Conservation (phyloP, 2,329 filamentous ascomycete genomes). For the Hypoxylon sp. region DNA sequence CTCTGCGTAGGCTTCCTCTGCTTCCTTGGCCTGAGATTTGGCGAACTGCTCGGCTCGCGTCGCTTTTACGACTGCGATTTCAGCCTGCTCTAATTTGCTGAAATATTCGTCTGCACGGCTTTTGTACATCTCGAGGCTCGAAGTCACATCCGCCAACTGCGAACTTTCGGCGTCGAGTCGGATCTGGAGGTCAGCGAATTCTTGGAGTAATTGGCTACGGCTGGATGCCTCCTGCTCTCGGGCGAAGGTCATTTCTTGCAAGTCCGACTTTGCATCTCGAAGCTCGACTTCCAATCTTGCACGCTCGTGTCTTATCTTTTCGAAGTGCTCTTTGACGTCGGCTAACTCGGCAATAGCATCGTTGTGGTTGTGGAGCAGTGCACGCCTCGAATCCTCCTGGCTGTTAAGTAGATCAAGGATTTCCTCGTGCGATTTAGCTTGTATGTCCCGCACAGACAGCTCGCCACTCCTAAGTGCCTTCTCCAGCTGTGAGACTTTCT, state of each 20-base stretch:
- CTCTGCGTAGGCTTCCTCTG: constrained; percentile 89
- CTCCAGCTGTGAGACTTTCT: constrained; percentile 91
- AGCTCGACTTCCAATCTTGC: constrained; percentile 86
- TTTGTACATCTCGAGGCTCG: constrained; percentile 91
- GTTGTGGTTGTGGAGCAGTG: constrained; percentile 86
- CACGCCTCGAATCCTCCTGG: constrained; percentile 88
- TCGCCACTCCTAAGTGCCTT: constrained; percentile 88
- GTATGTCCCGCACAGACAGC: constrained; percentile 88
- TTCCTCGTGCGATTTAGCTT: constrained; percentile 94
- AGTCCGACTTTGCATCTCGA: constrained; percentile 83
- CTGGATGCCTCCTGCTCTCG: constrained; percentile 90
- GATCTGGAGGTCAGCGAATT: constrained; percentile 94
- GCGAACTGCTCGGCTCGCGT: constrained; percentile 93
- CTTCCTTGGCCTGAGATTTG: constrained; percentile 87
- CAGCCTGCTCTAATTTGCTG: constrained; percentile 94
- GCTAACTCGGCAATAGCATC: constrained; percentile 85
- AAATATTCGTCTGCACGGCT: constrained; percentile 95
- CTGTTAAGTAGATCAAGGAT: constrained; percentile 92
- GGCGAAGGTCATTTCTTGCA: constrained; percentile 81
- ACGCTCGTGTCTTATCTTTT: constrained; percentile 86
- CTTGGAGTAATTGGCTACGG: constrained; percentile 87
- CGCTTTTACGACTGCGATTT: constrained; percentile 94
- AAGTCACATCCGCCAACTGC: constrained; percentile 83
- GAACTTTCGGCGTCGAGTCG: constrained; percentile 90
- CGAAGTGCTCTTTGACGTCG: constrained; percentile 87